Evolutionary conservation across 2,329 filamentous ascomycete species (phyloP), one percentile per base, ranked within the genome.

Genomic region (Magnaporthiopsis rhizophila): DNA sequence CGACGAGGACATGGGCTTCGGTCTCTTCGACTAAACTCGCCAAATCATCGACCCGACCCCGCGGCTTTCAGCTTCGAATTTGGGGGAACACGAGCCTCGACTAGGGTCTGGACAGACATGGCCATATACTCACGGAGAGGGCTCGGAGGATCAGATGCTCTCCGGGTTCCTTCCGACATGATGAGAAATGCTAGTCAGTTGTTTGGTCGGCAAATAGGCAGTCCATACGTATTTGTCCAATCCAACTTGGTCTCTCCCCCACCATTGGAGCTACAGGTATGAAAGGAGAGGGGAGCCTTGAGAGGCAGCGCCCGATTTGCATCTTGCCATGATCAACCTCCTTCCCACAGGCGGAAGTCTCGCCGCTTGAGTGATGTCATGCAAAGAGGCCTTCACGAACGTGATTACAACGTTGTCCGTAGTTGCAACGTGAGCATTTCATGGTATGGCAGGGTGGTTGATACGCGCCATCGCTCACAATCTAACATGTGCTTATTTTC

Each of bases 1-100:
- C 79, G 86, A 89, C 80, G 88, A 89, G 79, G 88, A 89, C 77
- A 89, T 89, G 86, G 86, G 87, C 74, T 89, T 89, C 83, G 87
- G 87, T 85, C 87, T 90, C 70, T 89, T 89, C 84, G 86, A 89
- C 81, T 89, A 88, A 87, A 77, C 79, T 74, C 30, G 24, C 56
- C 59, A 24, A 13, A 21, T 38, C 11, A 9, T 59, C 45, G 45
- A 53, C 45, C 21, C 18, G 7, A 21, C 30, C 60, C 11, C 28
- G 24, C 28, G 45, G 38, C 45, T 53, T 45, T 50, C 45, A 26
- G 45, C 38, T n/a, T 50, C 60, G 36, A 62, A 24, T n/a, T 62
- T 62, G 60, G 60, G 38, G 50, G 50, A 38, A 30, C 28, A 50
- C 60, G n/a, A 53, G 60, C 26, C 50, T 62, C 26, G 60, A 53